These are phyloP conservation scores for Suhomyces coccinellae DNA, from an alignment of 1,139 yeast genomes.

Conservation along the genomic window DNA sequence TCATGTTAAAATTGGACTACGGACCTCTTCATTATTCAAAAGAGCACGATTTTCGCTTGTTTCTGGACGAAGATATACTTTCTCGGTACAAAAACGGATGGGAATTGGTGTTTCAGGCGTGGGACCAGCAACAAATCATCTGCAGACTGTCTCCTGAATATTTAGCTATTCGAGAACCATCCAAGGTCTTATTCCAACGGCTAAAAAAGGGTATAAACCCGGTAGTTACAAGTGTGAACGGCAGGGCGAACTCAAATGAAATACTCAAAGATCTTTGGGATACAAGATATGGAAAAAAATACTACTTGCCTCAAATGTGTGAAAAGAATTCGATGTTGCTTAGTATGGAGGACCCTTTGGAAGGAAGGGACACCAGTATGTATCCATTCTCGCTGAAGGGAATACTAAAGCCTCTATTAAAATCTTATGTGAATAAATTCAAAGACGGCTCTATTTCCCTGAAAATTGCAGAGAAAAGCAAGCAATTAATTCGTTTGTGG, in stretches of 20 bases:
- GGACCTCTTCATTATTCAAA: conserved; percentile 22
- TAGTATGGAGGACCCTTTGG: conserved; percentile 4
- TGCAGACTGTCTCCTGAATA: background rate
- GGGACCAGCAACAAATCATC: conserved; percentile 11
- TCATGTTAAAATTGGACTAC: conserved; percentile 22
- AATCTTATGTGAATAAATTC: conserved; percentile 21
- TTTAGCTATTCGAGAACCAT: background rate
- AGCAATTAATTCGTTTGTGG: conserved; percentile 26
- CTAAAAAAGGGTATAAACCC: no score
- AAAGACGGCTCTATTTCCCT: conserved; percentile 13
- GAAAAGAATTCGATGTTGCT: conserved; percentile 7
- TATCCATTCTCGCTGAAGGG: conserved; percentile 18
- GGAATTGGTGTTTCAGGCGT: conserved; percentile 21
- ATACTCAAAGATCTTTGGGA: conserved; percentile 21
- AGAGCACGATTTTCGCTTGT: conserved; percentile 17
- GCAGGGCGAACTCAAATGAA: background rate
- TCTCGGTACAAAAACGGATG: conserved; percentile 22
- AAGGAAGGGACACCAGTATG: background rate
- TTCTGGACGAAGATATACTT: conserved; percentile 11
- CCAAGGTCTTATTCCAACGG: no score
- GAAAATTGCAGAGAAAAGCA: conserved; percentile 18
- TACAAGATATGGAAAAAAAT: conserved; percentile 14
- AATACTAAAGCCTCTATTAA: conserved; percentile 20
- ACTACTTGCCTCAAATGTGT: conserved; percentile 28
- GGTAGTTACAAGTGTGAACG: no score